Evolutionary conservation across 352 stramenopile genomes (phyloP), one percentile per base, ranked within the genome.

Genomic region (Globisporangium splendens): DNA sequence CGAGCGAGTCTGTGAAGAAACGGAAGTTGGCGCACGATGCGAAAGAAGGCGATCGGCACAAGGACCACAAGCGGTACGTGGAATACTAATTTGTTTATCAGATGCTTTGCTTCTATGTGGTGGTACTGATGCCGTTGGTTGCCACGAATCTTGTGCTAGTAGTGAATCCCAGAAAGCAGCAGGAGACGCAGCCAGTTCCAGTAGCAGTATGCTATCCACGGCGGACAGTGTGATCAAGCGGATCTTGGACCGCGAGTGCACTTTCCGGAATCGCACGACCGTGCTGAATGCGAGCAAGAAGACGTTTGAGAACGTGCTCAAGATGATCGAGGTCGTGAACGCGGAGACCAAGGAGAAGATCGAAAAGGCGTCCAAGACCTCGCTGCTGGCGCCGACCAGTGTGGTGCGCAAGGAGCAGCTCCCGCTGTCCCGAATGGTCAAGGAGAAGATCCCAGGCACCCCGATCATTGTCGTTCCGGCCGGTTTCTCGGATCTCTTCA

Each of bases 381-480:
- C 80, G 47, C 56, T 88, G 17, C 54, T 85, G n/a, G 44, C 72
- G 41, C 75, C 83, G 0, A 60, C 70, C 7, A 77, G 66, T 3
- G 70, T 55, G 2, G 59, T 59, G 0, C 72, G 71, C 48, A 91
- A 92, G 51, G 78, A 92, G 54, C 75, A 90, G 50, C 43, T 85
- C 20, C 86, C 83, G 31, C 69, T 95, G 18, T 66, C 77, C 31
- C 64, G 70, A 38, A 63, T 91, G 12, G 74, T 95, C 54, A 86
- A 91, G 58, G 71, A 91, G 15, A 92, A 88, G 59, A 86, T 95
- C 14, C 18, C 51, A 90, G 80, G 85, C 20, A 96, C 80, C 8
- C 86, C 86, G n/a, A 96, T 97, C 54, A 97, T 97, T 70, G 85
- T 97, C 24, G 83, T 97, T 10, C 89, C 89, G 0, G 88, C 87